These are phyloP conservation scores for Dendrobium chrysotoxum DNA, from an alignment of 106 monocot species.

Conservation along the genomic window DNA sequence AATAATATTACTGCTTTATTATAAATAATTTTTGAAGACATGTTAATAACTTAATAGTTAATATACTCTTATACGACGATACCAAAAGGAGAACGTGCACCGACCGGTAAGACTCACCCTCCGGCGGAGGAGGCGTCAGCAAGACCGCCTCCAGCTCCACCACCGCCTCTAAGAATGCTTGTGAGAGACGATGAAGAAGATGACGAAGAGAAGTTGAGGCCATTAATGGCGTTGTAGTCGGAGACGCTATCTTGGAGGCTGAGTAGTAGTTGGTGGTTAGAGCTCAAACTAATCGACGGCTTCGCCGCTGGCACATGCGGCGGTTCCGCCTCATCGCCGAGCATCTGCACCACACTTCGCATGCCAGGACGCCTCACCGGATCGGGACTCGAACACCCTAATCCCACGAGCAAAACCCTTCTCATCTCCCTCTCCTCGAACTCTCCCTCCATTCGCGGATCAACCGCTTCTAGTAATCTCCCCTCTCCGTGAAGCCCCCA, in stretches of 20 bases:
- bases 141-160: not conserved
- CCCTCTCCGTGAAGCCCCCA: conserved; percentile 75
- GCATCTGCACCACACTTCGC: conserved; percentile 82
- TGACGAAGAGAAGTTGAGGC: conserved; percentile 17
- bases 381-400: conserved; percentile 85
- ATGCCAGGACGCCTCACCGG: conserved; percentile 62
- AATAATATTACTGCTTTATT: too few species aligned
- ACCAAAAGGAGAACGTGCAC: not conserved
- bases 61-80: not conserved
- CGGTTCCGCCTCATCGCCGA: conserved; percentile 65
- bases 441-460: conserved; percentile 48
- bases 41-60: not conserved
- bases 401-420: conserved; percentile 48
- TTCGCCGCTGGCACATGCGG: conserved; percentile 62
- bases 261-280: conserved; percentile 60
- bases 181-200: conserved; percentile 42
- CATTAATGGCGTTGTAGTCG: conserved; percentile 58
- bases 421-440: conserved; percentile 69
- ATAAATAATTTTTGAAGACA: too few species aligned
- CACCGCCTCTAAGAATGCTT: conserved; percentile 35
- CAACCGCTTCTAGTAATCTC: conserved; percentile 47
- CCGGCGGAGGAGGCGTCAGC: not conserved
- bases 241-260: conserved; percentile 86
- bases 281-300: conserved; percentile 62
- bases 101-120: conserved; percentile 2